Base-by-base conservation (phyloP, 257 asterid species). In the Solanum bulbocastanum region DNA sequence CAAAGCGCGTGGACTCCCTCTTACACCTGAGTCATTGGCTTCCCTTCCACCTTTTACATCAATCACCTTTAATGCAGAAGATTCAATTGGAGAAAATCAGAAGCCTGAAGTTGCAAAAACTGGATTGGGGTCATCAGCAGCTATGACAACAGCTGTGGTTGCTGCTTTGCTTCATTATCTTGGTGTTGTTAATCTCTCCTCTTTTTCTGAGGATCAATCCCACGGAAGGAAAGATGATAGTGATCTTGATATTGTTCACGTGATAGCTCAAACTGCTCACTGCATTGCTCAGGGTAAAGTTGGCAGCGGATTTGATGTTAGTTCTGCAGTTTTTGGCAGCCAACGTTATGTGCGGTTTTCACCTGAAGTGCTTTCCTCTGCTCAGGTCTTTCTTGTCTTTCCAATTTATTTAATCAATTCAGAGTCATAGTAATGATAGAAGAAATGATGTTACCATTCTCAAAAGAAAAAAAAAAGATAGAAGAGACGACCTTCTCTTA, bases 21-120 rank as follows among this genome's bases (percentile, higher is more conserved):
- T 97, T 87, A 93, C 94, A 68, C 98, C 99, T 42, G 98, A 96
- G 71, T 95, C 99, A 18, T 91, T 97, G 93, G 98, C 95, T 85
- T 95, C 94, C 62, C 98, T 97, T 90, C 97, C 97, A 74, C 98
- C 99, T 88, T 97, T 97, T 92, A 73, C 97, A 86, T 95, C 98
- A 39, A 94, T 96, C 87, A 93, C 99, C 81, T 92, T 96, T 87
- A 97, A 95, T 88, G 92, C 94, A 14, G 99, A 97, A 88, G 98
- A 93, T 85, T 90, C 96, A 44, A 90, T 88, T 91, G 96, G 93
- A 36, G 94, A 89, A 76, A 94, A 90, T 86, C 85, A 92, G 93
- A 95, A 94, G 90, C 99, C 99, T 82, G 99, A 97, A 93, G 99
- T 96, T 91, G 99, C 99, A 87, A 97, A 97, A 93, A 97, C 99